Evolutionary conservation across 2,329 filamentous ascomycete genomes (phyloP), one percentile per base, ranked within the genome.

Genomic region (Nothopassalora personata): DNA sequence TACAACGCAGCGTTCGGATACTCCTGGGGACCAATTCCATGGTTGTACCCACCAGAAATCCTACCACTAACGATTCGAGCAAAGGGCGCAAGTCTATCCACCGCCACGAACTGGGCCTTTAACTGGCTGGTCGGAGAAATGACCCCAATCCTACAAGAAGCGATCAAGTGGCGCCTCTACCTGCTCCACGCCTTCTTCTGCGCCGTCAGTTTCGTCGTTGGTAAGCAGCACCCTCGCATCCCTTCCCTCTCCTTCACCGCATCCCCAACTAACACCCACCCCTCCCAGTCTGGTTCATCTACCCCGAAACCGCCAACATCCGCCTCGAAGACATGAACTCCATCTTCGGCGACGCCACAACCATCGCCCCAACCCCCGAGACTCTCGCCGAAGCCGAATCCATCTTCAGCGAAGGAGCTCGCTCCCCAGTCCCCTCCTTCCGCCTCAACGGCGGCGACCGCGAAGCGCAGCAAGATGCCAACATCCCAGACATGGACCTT

Each of bases 21-120:
- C 71, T 89, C 86, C n/a, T 99, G 94, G 94, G 94, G 94, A 18
- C 94, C 94, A 1, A 96, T 99, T 62, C 94, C 94, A 8, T 99
- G 94, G 94, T 80, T 99, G 15, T 97, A 97, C 74, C 94, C 94
- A 13, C 94, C 94, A n/a, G 94, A 99, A 81, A 99, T 99, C 77
- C 81, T 99, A 47, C 94, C 94, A 4, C 81, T 99, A 61, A 97
- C 91, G 79, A 97, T 97, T 72, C 87, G 94, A 69, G 96, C 93
- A 60, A 97, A 97, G 80, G 94, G 94, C 61, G 93, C 94, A 56
- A 96, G 91, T 82, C 77, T 99, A 73, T 97, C 93, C 61, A 97
- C 94, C 1, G 94, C 94, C 18, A 87, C 92, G 33, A 99, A 99
- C 73, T 99, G 94, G 94, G 91, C 93, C 1, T 96, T 94, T 76